phyloP scores from a whole-genome alignment of 2,329 filamentous ascomycete species.

The Trichophyton rubrum region DNA sequence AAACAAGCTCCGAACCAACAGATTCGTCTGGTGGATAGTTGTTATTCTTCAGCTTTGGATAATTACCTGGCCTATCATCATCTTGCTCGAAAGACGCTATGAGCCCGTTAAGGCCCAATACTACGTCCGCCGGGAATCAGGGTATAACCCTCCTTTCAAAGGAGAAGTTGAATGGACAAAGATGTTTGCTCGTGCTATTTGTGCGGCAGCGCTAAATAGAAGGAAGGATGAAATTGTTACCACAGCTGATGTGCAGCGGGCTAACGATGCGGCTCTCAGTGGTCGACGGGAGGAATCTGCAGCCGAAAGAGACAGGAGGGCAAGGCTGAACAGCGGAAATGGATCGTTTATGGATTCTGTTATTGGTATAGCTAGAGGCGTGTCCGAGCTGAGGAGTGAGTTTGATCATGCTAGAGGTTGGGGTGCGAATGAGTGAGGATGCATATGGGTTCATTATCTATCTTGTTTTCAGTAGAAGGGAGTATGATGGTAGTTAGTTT shows the following conservation, averaged over 20 bases:
- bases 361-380: constrained; percentile 56
- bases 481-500: background rate
- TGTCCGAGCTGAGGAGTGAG: constrained; percentile 44
- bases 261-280: background rate
- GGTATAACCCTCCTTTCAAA: constrained; percentile 14
- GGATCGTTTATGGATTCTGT: constrained; percentile 46
- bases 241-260: constrained; percentile 12
- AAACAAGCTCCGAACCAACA: constrained; percentile 25
- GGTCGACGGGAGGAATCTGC: constrained; percentile 6
- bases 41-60: constrained; percentile 31
- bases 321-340: constrained; percentile 15
- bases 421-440: constrained; percentile 14
- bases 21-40: constrained; percentile 24
- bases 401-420: constrained; percentile 19
- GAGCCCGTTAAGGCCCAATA: constrained; percentile 23
- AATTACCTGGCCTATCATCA: constrained; percentile 29
- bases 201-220: constrained; percentile 25
- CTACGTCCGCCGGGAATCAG: constrained; percentile 16
- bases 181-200: constrained; percentile 25
- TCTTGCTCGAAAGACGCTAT: constrained; percentile 27
- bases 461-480: too few relatives aligned
- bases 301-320: constrained; percentile 14
- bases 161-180: constrained; percentile 21
- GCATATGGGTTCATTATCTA: background rate
- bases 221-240: constrained; percentile 15